Evolutionary conservation across 306 rosid species (phyloP), one percentile per base, ranked within the genome.

Genomic region (Pueraria montana): DNA sequence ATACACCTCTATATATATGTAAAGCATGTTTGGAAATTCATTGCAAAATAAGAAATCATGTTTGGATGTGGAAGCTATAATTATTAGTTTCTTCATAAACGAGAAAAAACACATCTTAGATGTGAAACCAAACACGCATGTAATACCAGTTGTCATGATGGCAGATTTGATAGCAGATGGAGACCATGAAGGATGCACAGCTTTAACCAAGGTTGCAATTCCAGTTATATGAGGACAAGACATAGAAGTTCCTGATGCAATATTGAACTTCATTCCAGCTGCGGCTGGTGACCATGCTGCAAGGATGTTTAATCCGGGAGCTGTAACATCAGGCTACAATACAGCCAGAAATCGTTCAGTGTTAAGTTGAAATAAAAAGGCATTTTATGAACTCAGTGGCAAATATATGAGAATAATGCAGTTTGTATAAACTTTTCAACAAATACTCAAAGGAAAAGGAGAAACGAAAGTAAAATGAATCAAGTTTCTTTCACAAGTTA

Each of bases 201-300:
- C 91, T 89, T 91, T 93, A 74, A 93, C 83, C 82, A 93, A 87
- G 46, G 92, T 20, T 27, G 97, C 95, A 50, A 93, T 93, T 81
- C 97, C 97, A n/a, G 97, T 87, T 70, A 88, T 89, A 87, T 93
- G 97, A 56, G 97, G 97, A 87, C 97, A 93, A 63, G 97, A 80
- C 97, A 93, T 93, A 66, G 97, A 93, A 74, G 97, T 93, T 68
- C 97, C 95, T 36, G 95, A 93, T 46, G 83, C 81, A 72, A 93
- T 86, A 87, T 91, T 91, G 84, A 87, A 93, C 69, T 76, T 87
- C 80, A 64, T 74, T 65, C 82, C 90, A 30, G 79, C 87, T 79
- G 84, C 83, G 27, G 91, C 92, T 3, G 97, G 97, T 65, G 97
- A 91, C 97, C 97, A 93, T 56, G 97, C 93, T 30, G 97, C 95